phyloP scores from a whole-genome alignment of 2,329 filamentous ascomycete species.

The Cladosporium sp. region DNA sequence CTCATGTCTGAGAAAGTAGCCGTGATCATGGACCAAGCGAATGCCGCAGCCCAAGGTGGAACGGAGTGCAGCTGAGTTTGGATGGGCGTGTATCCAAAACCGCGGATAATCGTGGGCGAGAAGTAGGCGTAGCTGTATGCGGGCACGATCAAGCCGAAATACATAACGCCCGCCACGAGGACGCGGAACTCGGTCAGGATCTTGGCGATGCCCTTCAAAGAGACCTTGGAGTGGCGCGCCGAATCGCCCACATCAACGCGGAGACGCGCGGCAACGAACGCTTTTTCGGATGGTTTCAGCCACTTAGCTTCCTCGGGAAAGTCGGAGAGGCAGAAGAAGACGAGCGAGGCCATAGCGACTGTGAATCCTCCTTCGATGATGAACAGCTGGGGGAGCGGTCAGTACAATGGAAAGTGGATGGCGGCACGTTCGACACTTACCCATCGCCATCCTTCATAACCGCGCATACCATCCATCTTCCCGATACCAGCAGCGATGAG shows the following conservation, averaged over 20 bases:
- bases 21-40: slow-evolving; percentile 69
- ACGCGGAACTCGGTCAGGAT: slow-evolving; percentile 47
- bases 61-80: slow-evolving; percentile 50
- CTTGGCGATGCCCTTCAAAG: slow-evolving; percentile 35
- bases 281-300: slow-evolving; percentile 41
- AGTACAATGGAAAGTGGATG: neutral
- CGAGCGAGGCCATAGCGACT: slow-evolving; percentile 29
- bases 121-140: slow-evolving; percentile 43
- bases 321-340: slow-evolving; percentile 43
- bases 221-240: slow-evolving; percentile 40
- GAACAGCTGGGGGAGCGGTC: slow-evolving; percentile 48
- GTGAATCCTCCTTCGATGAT: slow-evolving; percentile 57
- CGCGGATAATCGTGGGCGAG: slow-evolving; percentile 42
- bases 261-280: slow-evolving; percentile 41
- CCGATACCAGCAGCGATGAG: slow-evolving; percentile 80
- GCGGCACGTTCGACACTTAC: slow-evolving; percentile 6
- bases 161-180: slow-evolving; percentile 46
- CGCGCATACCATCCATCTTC: slow-evolving; percentile 68
- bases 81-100: slow-evolving; percentile 47
- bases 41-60: slow-evolving; percentile 64
- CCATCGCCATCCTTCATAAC: slow-evolving; percentile 72
- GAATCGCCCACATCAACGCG: slow-evolving; percentile 43
- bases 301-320: slow-evolving; percentile 47
- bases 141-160: slow-evolving; percentile 42
- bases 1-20: slow-evolving; percentile 66